Base-by-base conservation (phyloP, 2,329 filamentous ascomycete genomes). In the Curvularia sp. region DNA sequence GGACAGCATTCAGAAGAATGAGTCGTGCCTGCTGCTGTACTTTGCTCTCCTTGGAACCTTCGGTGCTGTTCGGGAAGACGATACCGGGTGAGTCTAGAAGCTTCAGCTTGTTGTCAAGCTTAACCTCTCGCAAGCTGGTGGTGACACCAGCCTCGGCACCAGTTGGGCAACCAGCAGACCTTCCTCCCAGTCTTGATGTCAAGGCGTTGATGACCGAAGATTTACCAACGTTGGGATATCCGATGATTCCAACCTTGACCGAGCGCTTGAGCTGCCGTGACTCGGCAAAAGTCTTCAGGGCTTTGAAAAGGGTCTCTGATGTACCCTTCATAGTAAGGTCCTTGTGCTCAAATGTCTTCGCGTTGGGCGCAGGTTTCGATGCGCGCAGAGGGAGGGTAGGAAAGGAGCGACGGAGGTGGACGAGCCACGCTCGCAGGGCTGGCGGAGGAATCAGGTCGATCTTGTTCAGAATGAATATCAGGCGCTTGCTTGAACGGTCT, bases 161-260 rank as follows among this genome's bases (percentile, higher is more conserved):
- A 1, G 91, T 90, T 1, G 93, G 93, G 76, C 93, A 97, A 42
- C 92, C 90, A 34, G 84, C 83, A 67, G 84, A 82, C 71, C 86
- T 87, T 55, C 87, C 85, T 65, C 89, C 87, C 67, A 97, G 82
- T 36, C 92, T 87, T 36, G 90, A 88, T 19, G 92, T 89, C 55
- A 97, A 87, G 15, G 93, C 91, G 77, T 97, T 97, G 84, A 97
- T 97, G 71, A 97, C 92, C 49, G 93, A 97, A 27, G 92, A 96
- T 82, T 97, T 97, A 75, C 93, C 93, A 59, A 97, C 93, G 76
- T 97, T 97, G 70, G 93, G 93, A 77, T 97, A 97, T 27, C 93
- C 93, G 68, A 97, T 96, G 61, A 97, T 91, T 65, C 93, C 93
- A 60, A 97, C 93, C 19, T 91, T 93, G 70, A 96, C 87, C 52